Evolutionary conservation across 176 grass and related monocot species (phyloP), one percentile per base, ranked within the genome.

Genomic region (Avena sativa): DNA sequence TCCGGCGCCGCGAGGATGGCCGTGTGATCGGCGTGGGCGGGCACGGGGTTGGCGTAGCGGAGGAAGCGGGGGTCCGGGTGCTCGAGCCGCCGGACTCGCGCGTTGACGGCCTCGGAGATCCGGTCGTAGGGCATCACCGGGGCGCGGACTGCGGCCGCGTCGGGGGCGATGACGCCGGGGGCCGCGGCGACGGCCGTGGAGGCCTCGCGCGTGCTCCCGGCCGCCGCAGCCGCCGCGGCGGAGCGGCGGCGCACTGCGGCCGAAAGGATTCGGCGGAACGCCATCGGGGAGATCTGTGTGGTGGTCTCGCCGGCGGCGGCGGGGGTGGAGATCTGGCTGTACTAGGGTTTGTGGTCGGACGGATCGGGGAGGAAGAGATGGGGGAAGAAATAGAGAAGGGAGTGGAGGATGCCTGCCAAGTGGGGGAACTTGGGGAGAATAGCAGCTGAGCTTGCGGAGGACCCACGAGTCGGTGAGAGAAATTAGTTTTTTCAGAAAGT

Each of bases 61-160:
- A 98, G 94, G 92, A 96, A 98, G 13, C 96, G 92, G 36, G 92
- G 92, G 82, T 98, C 96, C 84, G 96, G 89, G 36, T 98, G 80
- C 49, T 98, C 92, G 14, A 98, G 90, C 32, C 92, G 90, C 65
- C 91, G 88, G 61, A 98, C 48, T 83, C 88, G 83, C 2, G 90
- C 80, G 70, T 94, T 94, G 9, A 96, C 93, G 51, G 94, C 76
- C 9, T 91, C 87, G 12, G 87, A 81, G 79, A 98, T 87, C 87
- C 68, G 94, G 26, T 98, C 96, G 76, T 98, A 98, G 23, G 56
- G 80, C 92, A 96, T 83, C 76, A 93, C 89, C 0, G 92, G 96
- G 17, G 92, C 75, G 21, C 76, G 88, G 4, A 77, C 32, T 49
- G 71, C 21, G 19, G 96, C 55, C 36, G 90, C 46, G 17, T 85